Conservation (phyloP, 2,329 filamentous ascomycete species). For the Xylariaceae sp. region DNA sequence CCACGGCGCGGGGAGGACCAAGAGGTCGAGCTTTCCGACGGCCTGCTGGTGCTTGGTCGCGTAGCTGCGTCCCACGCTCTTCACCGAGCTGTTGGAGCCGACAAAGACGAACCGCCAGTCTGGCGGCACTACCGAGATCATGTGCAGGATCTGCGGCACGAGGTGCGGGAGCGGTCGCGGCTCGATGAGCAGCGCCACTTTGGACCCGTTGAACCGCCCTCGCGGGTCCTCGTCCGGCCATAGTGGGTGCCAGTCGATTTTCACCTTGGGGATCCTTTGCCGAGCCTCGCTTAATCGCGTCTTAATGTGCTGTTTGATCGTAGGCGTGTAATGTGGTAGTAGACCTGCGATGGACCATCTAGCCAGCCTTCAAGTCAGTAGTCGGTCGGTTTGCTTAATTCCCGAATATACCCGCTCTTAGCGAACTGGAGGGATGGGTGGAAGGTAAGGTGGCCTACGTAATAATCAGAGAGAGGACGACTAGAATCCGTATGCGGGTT, state of each 20-base stretch:
- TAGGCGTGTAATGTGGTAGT: constrained; percentile 52
- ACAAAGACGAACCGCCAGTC: constrained; percentile 63
- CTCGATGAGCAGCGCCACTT: constrained; percentile 61
- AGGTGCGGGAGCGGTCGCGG: constrained; percentile 55
- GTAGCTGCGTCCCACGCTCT: constrained; percentile 52
- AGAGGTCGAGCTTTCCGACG: constrained; percentile 59
- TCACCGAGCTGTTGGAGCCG: constrained; percentile 56
- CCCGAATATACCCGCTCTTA: neutral
- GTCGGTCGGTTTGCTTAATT: too few species aligned
- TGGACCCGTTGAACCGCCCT: constrained; percentile 53
- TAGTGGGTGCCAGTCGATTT: constrained; percentile 41
- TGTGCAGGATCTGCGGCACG: constrained; percentile 58
- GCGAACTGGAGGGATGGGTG: neutral
- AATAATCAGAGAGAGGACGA: constrained; percentile 45
- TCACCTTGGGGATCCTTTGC: constrained; percentile 47
- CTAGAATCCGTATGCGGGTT: constrained; percentile 46
- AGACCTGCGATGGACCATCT: constrained; percentile 58
- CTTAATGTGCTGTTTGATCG: constrained; percentile 48
- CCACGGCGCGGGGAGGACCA: constrained; percentile 57
- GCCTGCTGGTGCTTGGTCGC: constrained; percentile 57
- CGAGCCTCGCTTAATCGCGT: constrained; percentile 49
- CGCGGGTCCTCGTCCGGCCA: constrained; percentile 37
- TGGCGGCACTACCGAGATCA: constrained; percentile 58
- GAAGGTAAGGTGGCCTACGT: constrained; percentile 45
- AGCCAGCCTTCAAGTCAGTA: constrained; percentile 2